Conservation (phyloP, 805 yeast genomes). For the Lipomyces yamanashiensis region DNA sequence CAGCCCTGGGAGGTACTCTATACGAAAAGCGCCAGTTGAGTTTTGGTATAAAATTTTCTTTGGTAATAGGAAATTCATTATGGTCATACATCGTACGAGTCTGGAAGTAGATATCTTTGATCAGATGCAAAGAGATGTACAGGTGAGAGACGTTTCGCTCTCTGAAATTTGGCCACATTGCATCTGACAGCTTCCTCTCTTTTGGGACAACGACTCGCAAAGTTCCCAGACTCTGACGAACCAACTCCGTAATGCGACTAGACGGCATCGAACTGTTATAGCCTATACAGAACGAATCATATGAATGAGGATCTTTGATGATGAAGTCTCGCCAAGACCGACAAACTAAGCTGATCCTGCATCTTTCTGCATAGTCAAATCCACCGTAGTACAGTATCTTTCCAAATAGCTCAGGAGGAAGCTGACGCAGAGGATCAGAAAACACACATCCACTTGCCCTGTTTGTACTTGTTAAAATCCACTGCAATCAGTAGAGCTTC, state of each 20-base stretch:
- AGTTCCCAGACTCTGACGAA: conserved; percentile 5
- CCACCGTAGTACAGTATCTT: conserved; percentile 9
- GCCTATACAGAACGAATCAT: not conserved
- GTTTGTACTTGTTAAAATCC: not conserved
- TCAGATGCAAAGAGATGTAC: conserved; percentile 4
- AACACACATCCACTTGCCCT: not conserved
- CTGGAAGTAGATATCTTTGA: conserved; percentile 4
- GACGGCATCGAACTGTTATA: not conserved
- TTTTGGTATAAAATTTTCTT: conserved; percentile 12
- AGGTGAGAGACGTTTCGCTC: not conserved
- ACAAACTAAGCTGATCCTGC: not conserved
- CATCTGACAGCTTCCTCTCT: conserved; percentile 8
- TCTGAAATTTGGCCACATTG: conserved; percentile 16
- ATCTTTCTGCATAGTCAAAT: conserved; percentile 6
- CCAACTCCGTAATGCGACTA: not conserved
- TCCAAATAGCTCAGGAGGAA: conserved; percentile 16
- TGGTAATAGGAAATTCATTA: not conserved
- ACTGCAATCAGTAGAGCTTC: too few relatives aligned
- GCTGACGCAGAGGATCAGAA: not conserved
- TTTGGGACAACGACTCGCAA: conserved; percentile 4
- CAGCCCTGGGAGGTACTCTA: conserved; percentile 17
- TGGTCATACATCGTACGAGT: conserved; percentile 13
- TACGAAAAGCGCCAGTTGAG: conserved; percentile 16
- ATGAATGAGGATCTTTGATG: conserved; percentile 4
- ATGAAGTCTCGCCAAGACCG: conserved; percentile 11